Evolutionary conservation across 2,329 filamentous ascomycete genomes (phyloP), one percentile per base, ranked within the genome.

Genomic region (Sporothrix euskadiensis): DNA sequence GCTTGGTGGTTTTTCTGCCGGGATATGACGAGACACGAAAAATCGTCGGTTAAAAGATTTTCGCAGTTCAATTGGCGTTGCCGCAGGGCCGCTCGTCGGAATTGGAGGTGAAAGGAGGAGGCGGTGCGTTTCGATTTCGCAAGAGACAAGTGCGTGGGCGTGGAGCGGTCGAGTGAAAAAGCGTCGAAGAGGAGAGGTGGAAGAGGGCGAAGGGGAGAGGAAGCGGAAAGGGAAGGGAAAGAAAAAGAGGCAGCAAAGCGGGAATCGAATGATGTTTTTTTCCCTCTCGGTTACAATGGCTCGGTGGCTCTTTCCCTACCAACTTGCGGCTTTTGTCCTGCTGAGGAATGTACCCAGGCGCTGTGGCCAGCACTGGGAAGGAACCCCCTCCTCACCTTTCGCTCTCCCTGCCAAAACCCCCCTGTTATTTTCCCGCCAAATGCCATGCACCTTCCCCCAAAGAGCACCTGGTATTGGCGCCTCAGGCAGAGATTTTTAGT

Each of bases 241-340:
- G 70, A 44, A 73, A 66, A 54, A 52, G 72, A 59, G 41, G 57
- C 26, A 73, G 69, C 71, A 73, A 49, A 71, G 71, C 74, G 74
- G 69, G 72, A 76, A 76, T 77, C 74, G 75, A 75, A 76, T 75
- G 76, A 76, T 76, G 76, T 77, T 79, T 77, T 76, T 75, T 76
- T 76, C 74, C 72, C 63, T 65, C 71, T 75, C 72, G 75, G 74
- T 61, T 74, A 71, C 72, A 71, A 39, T 26, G 61, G 49, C 22
- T 49, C 3, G 44, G 44, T 49, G 44, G 39, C 22, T 32, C 41
- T 57, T 19, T 65, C 22, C 22, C 56, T 47, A 12, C 61, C 19
- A 26, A 66, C 39, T 26, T 61, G 69, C 54, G 71, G 49, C 52
- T 32, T 71, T 49, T 63, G 57, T 66, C 56, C 41, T 61, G 35